These are phyloP conservation scores for Leucoagaricus sp. DNA, from an alignment of 1,284 basidiomycete species.

Conservation along the genomic window DNA sequence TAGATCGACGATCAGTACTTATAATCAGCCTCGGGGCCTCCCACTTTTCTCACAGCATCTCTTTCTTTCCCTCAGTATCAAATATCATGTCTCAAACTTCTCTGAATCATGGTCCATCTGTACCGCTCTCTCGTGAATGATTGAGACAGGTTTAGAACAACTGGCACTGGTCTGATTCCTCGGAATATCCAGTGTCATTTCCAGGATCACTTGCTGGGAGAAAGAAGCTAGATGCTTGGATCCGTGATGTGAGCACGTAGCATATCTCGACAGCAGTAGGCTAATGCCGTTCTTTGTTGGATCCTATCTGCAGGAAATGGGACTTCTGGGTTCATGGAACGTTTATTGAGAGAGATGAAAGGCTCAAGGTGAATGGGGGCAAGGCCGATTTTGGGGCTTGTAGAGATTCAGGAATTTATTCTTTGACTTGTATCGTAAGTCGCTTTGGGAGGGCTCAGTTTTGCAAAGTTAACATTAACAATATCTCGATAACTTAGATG, in stretches of 20 bases:
- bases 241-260: background rate
- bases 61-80: too few relatives aligned
- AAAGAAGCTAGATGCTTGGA: background rate
- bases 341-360: background rate
- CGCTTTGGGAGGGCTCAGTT: background rate
- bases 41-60: too few relatives aligned
- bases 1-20: too few relatives aligned
- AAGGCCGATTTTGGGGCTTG: background rate
- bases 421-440: conserved; percentile 1
- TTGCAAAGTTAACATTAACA: background rate
- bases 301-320: background rate
- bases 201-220: background rate
- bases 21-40: too few relatives aligned
- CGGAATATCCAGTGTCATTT: background rate
- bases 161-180: background rate
- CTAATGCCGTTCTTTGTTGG: background rate
- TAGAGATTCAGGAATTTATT: background rate
- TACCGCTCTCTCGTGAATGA: too few relatives aligned
- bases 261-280: background rate
- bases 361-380: too few relatives aligned
- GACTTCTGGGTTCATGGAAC: background rate
- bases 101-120: too few relatives aligned
- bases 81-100: too few relatives aligned
- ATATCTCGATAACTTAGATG: background rate
- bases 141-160: background rate